Conservation (phyloP, 225 moss, liverwort and hornwort genomes). For the Ulota crispa region DNA sequence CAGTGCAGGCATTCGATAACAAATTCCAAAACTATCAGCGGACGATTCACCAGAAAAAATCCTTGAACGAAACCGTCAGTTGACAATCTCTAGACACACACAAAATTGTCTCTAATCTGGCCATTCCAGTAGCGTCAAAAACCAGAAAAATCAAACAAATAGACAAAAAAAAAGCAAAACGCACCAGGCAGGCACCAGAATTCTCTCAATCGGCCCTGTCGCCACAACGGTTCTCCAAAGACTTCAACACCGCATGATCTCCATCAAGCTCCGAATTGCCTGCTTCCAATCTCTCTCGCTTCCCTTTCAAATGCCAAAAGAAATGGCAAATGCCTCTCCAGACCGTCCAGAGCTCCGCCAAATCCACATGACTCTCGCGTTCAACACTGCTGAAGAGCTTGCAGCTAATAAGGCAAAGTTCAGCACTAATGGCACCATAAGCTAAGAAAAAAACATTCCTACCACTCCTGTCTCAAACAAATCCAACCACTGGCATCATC, state of each 20-base stretch:
- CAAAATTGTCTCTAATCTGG: background rate
- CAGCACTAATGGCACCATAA: background rate
- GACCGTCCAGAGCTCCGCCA: background rate
- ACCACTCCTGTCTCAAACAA: background rate
- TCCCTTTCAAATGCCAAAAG: slow-evolving; percentile 6
- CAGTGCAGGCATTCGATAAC: background rate
- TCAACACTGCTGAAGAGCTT: background rate
- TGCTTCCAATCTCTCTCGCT: background rate
- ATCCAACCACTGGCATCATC: background rate
- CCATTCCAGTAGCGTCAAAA: background rate
- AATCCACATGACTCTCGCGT: slow-evolving; percentile 16
- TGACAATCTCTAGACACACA: background rate
- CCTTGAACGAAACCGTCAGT: background rate
- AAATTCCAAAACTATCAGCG: background rate
- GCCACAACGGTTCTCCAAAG: background rate
- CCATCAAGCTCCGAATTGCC: slow-evolving; percentile 1
- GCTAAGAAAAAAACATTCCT: background rate
- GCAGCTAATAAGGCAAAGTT: background rate
- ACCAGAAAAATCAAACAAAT: background rate
- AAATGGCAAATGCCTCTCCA: background rate
- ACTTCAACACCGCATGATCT: background rate
- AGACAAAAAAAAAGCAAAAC: background rate
- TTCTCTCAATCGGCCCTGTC: background rate
- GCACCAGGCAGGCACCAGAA: slow-evolving; percentile 1
- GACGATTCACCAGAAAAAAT: background rate